Percentiles rank a stretch among this genome's conserved stretches.
Conservation (phyloP, 1,284 basidiomycete genomes). For the Peniophora sp. region DNA sequence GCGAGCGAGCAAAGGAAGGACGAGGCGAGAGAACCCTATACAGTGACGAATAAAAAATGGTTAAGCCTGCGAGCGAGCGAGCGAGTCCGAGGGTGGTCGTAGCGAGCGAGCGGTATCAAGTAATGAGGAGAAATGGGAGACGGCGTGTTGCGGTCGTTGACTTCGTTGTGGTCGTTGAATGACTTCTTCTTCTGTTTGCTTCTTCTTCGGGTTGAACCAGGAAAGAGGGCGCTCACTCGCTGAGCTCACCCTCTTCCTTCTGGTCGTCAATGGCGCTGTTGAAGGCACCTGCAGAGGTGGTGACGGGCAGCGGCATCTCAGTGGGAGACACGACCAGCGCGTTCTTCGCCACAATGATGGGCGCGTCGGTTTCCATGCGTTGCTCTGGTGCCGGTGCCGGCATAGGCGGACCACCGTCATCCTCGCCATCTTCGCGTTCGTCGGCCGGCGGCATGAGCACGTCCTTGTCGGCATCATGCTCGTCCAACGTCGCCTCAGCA, state of each 20-base stretch:
- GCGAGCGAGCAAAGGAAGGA: too few relatives aligned
- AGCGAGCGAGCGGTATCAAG: too few relatives aligned
- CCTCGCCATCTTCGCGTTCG: too few relatives aligned
- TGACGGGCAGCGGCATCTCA: slow-evolving; percentile 8
- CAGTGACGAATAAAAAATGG: too few relatives aligned
- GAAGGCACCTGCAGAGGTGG: slow-evolving; percentile 18
- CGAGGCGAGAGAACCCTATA: too few relatives aligned
- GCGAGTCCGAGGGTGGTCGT: too few relatives aligned
- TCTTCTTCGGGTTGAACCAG: not conserved
- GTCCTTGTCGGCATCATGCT: not conserved
- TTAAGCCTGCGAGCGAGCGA: too few relatives aligned
- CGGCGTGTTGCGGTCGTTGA: too few relatives aligned
- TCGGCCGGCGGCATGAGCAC: too few relatives aligned
- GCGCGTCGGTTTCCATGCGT: not conserved
- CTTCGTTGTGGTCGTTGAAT: too few relatives aligned
- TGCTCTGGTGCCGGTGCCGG: not conserved
- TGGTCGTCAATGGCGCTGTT: slow-evolving; percentile 25
- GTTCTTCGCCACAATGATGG: not conserved
- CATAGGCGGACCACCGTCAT: too few relatives aligned
- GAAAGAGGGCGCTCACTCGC: slow-evolving; percentile 16
- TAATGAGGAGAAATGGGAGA: too few relatives aligned
- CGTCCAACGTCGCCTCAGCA: not conserved
- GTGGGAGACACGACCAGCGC: not conserved
- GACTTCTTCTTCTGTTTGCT: not conserved
- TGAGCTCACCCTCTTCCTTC: slow-evolving; percentile 39